phyloP scores from a whole-genome alignment of 73 alveolate genomes.

The Paramecium tetraurelia region DNA sequence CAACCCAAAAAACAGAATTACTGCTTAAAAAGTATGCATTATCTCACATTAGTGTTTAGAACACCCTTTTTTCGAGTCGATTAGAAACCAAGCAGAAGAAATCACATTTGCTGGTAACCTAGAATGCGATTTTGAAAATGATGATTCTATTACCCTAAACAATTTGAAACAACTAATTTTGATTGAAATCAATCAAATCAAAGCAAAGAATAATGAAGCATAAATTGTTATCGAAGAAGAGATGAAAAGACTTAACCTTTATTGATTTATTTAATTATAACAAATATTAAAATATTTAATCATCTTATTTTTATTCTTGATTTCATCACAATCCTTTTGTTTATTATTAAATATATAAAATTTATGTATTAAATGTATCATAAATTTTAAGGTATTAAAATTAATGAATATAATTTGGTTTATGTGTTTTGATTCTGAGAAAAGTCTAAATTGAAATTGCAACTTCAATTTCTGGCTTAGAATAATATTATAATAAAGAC shows the following conservation, averaged over 20 bases:
- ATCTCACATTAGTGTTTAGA: neutral
- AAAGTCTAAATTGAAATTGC: too few species aligned
- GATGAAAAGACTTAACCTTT: neutral
- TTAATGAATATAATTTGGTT: too few species aligned
- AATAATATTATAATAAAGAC: too few species aligned
- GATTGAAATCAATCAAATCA: slow-evolving; percentile 21
- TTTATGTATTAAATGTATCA: too few species aligned
- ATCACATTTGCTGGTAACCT: neutral
- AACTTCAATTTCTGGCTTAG: too few species aligned
- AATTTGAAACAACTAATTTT: neutral
- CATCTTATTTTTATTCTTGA: neutral
- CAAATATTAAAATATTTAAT: neutral
- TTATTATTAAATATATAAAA: too few species aligned
- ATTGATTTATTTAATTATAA: neutral
- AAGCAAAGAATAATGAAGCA: neutral
- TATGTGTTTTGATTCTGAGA: too few species aligned
- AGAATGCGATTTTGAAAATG: neutral
- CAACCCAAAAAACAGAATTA: slow-evolving; percentile 47
- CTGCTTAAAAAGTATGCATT: neutral
- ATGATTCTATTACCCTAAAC: neutral
- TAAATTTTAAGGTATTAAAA: too few species aligned
- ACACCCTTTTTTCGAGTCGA: neutral
- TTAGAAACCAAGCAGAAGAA: neutral
- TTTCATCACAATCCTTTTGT: neutral
- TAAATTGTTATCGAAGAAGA: neutral